Percentiles rank a stretch among this genome's conserved stretches.
Evolutionary conservation across 2,329 filamentous ascomycete species (phyloP).

Genomic region (Botryotinia narcissicola): DNA sequence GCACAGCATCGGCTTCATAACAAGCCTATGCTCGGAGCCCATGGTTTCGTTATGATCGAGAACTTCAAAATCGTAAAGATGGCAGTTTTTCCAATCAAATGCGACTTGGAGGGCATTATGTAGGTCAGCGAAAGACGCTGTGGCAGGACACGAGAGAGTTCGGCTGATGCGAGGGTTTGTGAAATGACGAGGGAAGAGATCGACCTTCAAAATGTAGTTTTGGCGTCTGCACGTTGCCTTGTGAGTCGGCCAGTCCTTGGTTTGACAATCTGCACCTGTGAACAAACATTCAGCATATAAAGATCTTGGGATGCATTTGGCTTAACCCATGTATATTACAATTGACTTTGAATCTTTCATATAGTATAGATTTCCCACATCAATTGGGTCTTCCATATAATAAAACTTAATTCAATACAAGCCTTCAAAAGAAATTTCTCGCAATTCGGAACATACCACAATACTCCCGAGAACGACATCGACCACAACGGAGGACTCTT

Average conservation of each 20-base stretch:
- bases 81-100: slow-evolving; percentile 16
- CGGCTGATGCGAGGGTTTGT: slow-evolving; percentile 21
- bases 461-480: not conserved
- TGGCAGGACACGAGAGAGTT: slow-evolving; percentile 23
- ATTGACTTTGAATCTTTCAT: not conserved
- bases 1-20: not conserved
- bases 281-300: not conserved
- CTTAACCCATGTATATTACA: not conserved
- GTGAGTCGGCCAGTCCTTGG: not conserved
- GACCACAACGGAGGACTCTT: not conserved
- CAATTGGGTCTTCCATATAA: not conserved
- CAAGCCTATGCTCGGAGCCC: not conserved
- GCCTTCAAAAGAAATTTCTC: not conserved
- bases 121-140: slow-evolving; percentile 19
- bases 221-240: not conserved
- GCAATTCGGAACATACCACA: not conserved
- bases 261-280: not conserved
- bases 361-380: not conserved
- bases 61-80: slow-evolving; percentile 19
- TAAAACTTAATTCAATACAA: too few relatives aligned
- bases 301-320: not conserved
- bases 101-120: slow-evolving; percentile 20
- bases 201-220: slow-evolving; percentile 23
- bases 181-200: slow-evolving; percentile 20
- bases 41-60: not conserved